Evolutionary conservation across 345 rosid genomes (phyloP).

Genomic region (Raphanus raphanistrum): DNA sequence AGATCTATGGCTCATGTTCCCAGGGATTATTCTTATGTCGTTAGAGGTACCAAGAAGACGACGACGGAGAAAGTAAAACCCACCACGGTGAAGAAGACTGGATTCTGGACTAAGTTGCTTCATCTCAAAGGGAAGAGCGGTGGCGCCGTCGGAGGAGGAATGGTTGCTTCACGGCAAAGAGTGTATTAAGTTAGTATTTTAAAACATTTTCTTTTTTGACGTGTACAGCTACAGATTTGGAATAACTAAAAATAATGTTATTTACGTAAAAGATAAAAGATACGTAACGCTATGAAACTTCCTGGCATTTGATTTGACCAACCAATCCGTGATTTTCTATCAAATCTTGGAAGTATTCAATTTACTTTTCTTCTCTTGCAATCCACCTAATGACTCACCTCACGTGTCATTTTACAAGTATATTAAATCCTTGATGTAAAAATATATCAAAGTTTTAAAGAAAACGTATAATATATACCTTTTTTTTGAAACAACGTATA

Average conservation of each 20-base stretch:
- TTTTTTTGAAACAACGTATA: too few relatives aligned
- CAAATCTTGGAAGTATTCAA: background rate
- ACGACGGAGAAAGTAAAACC: background rate
- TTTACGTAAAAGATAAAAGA: background rate
- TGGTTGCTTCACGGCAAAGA: slow-evolving; percentile 30
- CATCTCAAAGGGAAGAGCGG: slow-evolving; percentile 48
- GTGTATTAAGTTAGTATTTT: slow-evolving; percentile 4
- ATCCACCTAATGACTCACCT: background rate
- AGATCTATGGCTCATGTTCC: slow-evolving; percentile 62
- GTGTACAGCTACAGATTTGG: slow-evolving; percentile 33
- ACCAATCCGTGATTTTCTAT: background rate
- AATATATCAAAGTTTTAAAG: background rate
- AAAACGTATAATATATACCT: background rate
- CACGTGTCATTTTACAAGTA: background rate
- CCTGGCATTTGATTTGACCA: background rate
- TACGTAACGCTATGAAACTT: background rate
- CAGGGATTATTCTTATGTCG: slow-evolving; percentile 35
- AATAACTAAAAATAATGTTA: slow-evolving; percentile 6
- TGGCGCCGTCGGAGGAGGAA: slow-evolving; percentile 27
- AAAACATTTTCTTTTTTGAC: background rate
- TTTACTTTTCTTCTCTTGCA: background rate
- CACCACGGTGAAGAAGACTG: slow-evolving; percentile 34
- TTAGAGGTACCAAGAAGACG: slow-evolving; percentile 14
- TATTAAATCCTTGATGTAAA: background rate
- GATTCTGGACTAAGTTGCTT: slow-evolving; percentile 74